Conservation (phyloP, 1,139 yeast species). For the Magnusiomyces fungicola region DNA sequence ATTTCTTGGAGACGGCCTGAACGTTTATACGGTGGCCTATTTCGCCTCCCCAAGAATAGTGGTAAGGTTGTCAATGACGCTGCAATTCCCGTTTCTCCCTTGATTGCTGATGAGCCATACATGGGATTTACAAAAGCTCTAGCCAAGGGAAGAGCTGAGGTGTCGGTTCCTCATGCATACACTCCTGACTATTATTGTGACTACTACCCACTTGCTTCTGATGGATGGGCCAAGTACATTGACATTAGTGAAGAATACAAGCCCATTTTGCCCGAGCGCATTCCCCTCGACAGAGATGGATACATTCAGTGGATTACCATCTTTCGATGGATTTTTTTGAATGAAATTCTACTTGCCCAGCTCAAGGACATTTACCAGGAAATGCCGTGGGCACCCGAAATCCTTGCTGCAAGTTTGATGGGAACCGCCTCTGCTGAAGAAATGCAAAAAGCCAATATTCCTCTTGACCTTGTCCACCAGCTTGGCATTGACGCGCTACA, state of each 20-base stretch:
- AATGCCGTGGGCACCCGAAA: neutral
- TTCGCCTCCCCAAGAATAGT: slow-evolving; percentile 14
- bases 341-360: neutral
- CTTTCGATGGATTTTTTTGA: neutral
- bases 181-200: slow-evolving; percentile 24
- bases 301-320: neutral
- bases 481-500: neutral
- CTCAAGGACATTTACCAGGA: neutral
- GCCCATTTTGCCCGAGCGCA: neutral
- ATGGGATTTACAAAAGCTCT: slow-evolving; percentile 18
- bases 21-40: slow-evolving; percentile 24
- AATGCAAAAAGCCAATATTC: neutral
- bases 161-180: slow-evolving; percentile 24
- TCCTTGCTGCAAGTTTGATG: neutral
- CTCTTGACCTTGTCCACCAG: neutral
- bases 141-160: too few species aligned
- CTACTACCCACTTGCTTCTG: slow-evolving; percentile 19
- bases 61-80: slow-evolving; percentile 13
- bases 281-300: neutral
- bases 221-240: slow-evolving; percentile 23
- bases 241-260: slow-evolving; percentile 22
- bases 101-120: slow-evolving; percentile 26
- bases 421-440: neutral
- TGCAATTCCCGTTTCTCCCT: slow-evolving; percentile 21
- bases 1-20: slow-evolving; percentile 11